phyloP scores from a whole-genome alignment of 768 basidiomycete genomes.

The Hygrophoropsis aurantiaca region DNA sequence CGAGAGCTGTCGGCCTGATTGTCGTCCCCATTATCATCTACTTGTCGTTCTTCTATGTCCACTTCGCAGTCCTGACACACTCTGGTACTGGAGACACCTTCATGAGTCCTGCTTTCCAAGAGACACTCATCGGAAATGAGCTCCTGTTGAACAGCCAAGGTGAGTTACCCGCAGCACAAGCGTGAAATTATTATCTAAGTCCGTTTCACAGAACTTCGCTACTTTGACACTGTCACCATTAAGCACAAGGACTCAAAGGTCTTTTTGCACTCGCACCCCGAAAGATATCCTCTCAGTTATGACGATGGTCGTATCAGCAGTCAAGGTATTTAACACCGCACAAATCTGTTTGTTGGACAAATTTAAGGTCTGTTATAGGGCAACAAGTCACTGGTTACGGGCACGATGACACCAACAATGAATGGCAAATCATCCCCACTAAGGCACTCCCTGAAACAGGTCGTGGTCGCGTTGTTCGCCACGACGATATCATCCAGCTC shows the following conservation, averaged over 20 bases:
- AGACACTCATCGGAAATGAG: slow-evolving; percentile 90
- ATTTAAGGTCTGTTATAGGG: slow-evolving; percentile 42
- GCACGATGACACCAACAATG: slow-evolving; percentile 91
- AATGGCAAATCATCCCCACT: slow-evolving; percentile 95
- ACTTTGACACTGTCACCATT: slow-evolving; percentile 85
- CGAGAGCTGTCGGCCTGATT: slow-evolving; percentile 84
- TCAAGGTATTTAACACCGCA: slow-evolving; percentile 59
- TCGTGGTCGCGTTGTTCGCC: slow-evolving; percentile 87
- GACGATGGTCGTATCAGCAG: slow-evolving; percentile 94
- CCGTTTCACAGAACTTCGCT: slow-evolving; percentile 76
- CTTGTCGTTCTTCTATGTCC: slow-evolving; percentile 93
- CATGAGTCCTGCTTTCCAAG: slow-evolving; percentile 98
- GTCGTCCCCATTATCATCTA: slow-evolving; percentile 88
- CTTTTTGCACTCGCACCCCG: slow-evolving; percentile 90
- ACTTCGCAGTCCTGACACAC: slow-evolving; percentile 83
- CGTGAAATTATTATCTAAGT: not conserved
- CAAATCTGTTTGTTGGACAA: not conserved
- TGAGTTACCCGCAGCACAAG: slow-evolving; percentile 31
- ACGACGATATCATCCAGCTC: slow-evolving; percentile 86
- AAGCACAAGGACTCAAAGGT: slow-evolving; percentile 93
- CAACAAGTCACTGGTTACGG: slow-evolving; percentile 97
- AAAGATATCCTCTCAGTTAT: slow-evolving; percentile 89
- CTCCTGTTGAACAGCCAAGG: slow-evolving; percentile 90
- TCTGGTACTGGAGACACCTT: slow-evolving; percentile 94
- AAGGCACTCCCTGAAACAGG: slow-evolving; percentile 93